A percentile compares a stretch with the other conserved stretches of the same genome.
These are phyloP conservation scores for Arachnomyces sp. DNA, from an alignment of 2,329 filamentous ascomycete species.

Conservation along the genomic window DNA sequence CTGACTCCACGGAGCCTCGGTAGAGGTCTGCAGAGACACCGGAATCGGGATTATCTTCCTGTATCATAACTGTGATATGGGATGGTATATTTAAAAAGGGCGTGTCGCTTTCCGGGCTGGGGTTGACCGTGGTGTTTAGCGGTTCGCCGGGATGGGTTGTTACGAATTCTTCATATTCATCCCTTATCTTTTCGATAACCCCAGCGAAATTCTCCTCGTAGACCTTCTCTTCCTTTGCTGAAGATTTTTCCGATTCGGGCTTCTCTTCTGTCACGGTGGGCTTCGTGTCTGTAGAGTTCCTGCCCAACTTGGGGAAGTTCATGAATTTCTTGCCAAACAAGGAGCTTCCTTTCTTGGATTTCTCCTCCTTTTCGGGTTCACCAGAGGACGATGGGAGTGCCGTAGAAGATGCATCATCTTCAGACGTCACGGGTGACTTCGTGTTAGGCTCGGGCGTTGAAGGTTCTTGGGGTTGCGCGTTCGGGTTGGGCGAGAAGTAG, in stretches of 20 bases:
- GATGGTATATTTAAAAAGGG: conserved; percentile 36
- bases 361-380: conserved; percentile 54
- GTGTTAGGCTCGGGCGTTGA: conserved; percentile 24
- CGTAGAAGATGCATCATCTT: conserved; percentile 36
- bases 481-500: conserved; percentile 62
- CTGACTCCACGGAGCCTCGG: conserved; percentile 71
- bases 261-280: conserved; percentile 67
- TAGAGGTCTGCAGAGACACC: conserved; percentile 75
- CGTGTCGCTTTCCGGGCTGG: conserved; percentile 37
- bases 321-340: conserved; percentile 81
- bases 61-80: conserved; percentile 53
- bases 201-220: conserved; percentile 40
- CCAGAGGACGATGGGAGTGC: conserved; percentile 44
- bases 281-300: conserved; percentile 56
- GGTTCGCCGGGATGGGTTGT: conserved; percentile 29
- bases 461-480: conserved; percentile 40
- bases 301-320: conserved; percentile 64
- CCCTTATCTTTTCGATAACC: conserved; percentile 37
- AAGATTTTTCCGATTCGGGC: conserved; percentile 46
- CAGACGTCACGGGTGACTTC: conserved; percentile 38
- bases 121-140: conserved; percentile 32
- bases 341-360: conserved; percentile 49
- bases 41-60: conserved; percentile 55
- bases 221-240: conserved; percentile 40
- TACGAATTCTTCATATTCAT: conserved; percentile 39